Evolutionary conservation across 2,329 filamentous ascomycete genomes (phyloP).

Genomic region (Acephala macrosclerotiorum): DNA sequence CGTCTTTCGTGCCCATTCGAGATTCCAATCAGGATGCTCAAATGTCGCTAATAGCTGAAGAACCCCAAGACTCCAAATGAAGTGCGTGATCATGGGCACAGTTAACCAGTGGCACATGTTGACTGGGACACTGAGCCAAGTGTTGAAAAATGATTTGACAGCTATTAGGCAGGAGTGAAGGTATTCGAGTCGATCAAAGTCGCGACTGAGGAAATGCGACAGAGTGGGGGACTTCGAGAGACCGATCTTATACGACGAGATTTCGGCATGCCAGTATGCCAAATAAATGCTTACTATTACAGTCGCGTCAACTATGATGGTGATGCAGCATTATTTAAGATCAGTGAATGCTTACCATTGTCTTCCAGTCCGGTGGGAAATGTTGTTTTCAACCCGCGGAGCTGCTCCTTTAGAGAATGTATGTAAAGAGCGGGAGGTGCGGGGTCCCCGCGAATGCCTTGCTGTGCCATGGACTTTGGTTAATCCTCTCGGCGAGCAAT

Average conservation of each 20-base stretch:
- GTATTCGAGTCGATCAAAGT: constrained; percentile 31
- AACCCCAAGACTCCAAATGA: constrained; percentile 45
- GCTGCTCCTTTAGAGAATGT: constrained; percentile 22
- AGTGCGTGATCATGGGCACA: constrained; percentile 37
- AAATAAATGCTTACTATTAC: constrained; percentile 20
- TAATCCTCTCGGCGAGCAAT: constrained; percentile 22
- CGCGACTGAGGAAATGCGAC: constrained; percentile 4
- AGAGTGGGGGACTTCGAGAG: constrained; percentile 24
- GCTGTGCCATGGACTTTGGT: constrained; percentile 26
- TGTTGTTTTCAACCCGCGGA: constrained; percentile 20
- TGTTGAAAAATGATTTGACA: constrained; percentile 27
- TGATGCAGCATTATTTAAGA: not conserved
- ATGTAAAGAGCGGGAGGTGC: constrained; percentile 26
- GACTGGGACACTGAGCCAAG: constrained; percentile 20
- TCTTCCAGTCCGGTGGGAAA: constrained; percentile 12
- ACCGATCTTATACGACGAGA: constrained; percentile 29
- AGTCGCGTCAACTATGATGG: not conserved
- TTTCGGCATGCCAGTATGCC: constrained; percentile 18
- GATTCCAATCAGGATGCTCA: constrained; percentile 49
- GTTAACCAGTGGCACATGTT: constrained; percentile 24
- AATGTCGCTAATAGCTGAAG: constrained; percentile 48
- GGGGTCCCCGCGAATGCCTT: not conserved
- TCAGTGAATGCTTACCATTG: constrained; percentile 25
- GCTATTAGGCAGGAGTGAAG: constrained; percentile 31
- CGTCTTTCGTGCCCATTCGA: constrained; percentile 44